Conservation (phyloP, 306 rosid species). For the Comarum palustre region DNA sequence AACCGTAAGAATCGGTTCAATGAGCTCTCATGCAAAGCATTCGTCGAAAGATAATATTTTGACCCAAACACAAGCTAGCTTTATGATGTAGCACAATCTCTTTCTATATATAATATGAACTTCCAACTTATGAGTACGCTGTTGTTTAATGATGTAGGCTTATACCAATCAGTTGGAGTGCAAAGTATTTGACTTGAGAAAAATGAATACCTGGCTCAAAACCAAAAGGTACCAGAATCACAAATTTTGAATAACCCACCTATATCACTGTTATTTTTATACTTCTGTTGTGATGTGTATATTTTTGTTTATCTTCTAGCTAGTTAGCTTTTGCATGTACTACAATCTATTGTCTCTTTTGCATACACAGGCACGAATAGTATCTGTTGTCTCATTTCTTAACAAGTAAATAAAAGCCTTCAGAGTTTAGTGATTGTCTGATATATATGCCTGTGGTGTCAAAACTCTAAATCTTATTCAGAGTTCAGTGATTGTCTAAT, state of each 20-base stretch:
- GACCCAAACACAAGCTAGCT: no score
- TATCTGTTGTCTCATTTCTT: background rate
- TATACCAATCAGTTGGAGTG: slow-evolving; percentile 42
- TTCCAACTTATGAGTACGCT: slow-evolving; percentile 10
- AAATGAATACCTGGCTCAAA: slow-evolving; percentile 33
- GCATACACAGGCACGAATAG: background rate
- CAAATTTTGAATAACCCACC: background rate
- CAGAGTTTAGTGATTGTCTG: background rate
- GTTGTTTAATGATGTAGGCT: slow-evolving; percentile 40
- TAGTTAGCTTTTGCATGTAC: background rate
- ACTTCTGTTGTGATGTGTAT: background rate
- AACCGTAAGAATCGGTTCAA: no score
- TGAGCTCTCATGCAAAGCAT: no score
- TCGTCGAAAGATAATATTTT: no score
- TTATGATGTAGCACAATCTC: background rate
- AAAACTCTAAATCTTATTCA: background rate
- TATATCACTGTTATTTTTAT: background rate
- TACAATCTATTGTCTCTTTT: background rate
- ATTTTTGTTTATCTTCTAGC: background rate
- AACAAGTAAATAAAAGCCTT: background rate
- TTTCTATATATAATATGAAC: background rate
- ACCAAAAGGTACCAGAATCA: slow-evolving; percentile 41
- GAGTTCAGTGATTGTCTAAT: background rate
- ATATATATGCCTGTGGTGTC: background rate
- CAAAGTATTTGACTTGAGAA: slow-evolving; percentile 32